These are phyloP conservation scores for Aspergillus proliferans DNA, from an alignment of 2,329 filamentous ascomycete species.

Conservation along the genomic window DNA sequence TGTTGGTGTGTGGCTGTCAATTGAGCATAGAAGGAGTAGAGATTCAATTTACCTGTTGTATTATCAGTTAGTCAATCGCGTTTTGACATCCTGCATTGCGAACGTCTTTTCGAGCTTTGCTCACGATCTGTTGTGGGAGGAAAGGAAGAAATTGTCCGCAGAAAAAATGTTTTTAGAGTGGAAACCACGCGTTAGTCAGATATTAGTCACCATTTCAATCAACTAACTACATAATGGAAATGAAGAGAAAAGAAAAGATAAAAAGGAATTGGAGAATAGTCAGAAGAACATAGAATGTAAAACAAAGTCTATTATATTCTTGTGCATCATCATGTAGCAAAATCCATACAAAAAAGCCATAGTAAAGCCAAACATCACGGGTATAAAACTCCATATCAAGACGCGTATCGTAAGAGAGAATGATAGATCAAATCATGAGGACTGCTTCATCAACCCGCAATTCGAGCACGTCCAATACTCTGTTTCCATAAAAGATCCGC, in stretches of 20 bases:
- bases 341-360: not conserved
- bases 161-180: not conserved
- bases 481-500: constrained; percentile 58
- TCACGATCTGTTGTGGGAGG: not conserved
- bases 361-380: not conserved
- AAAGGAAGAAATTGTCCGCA: not conserved
- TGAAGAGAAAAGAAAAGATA: too few species aligned
- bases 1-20: not conserved
- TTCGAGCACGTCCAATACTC: constrained; percentile 59
- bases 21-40: not conserved
- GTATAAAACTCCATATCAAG: not conserved
- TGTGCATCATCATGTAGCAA: not conserved
- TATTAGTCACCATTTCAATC: not conserved
- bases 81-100: not conserved
- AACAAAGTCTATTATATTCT: not conserved
- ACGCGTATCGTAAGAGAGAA: too few species aligned
- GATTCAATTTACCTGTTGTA: not conserved
- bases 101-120: not conserved
- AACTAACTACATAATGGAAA: too few species aligned
- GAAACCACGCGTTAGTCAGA: not conserved
- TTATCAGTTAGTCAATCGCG: not conserved
- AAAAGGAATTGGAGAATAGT: too few species aligned
- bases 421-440: constrained; percentile 30
- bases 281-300: too few species aligned
- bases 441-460: constrained; percentile 54